Evolutionary conservation across 176 grass and related monocot species (phyloP), one percentile per base, ranked within the genome.

Genomic region (Puya raimondii): DNA sequence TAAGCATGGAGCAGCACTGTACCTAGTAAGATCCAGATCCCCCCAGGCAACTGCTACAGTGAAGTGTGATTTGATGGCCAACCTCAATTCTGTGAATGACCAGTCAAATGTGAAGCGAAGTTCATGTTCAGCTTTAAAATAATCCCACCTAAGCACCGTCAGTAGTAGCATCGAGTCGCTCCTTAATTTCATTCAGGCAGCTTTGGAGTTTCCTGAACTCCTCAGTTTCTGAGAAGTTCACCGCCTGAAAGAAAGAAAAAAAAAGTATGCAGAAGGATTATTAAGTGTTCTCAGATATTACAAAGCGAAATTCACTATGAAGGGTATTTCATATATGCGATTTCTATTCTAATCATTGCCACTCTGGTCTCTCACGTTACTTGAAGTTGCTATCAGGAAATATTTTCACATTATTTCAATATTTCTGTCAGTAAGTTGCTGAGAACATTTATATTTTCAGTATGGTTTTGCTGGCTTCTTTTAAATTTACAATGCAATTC

Each of bases 181-280:
- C 72, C 63, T 80, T 82, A 61, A 96, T 80, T 77, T 91, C 85
- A 57, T 75, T 59, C 33, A 91, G 88, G 67, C 80, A 96, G 63
- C 20, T 64, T 47, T 77, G 51, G 42, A 96, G 92, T 47, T 72
- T 83, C 73, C 78, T 85, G 65, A 82, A 88, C 70, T 89, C 92
- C 11, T 82, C 72, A 0, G 70, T 87, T n/a, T 78, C 78, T n/a
- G 57, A 70, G 73, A 96, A 96, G 52, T 91, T 80, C 2, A 49
- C 18, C 50, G 88, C 83, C 92, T 89, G 78, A 65, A 83, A 53
- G 79, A 84, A 27, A 12, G 23, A 16, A 72, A n/a, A 51, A 42
- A 16, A 72, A 22, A 51, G 59, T 4, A 51, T 75, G 22, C 26
- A 71, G 53, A 64, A 64, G 68, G 67, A 49, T 15, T 87, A 8